Evolutionary conservation across 495 filamentous ascomycete species (phyloP).

Genomic region (Hypomontagnella submonticulosa): DNA sequence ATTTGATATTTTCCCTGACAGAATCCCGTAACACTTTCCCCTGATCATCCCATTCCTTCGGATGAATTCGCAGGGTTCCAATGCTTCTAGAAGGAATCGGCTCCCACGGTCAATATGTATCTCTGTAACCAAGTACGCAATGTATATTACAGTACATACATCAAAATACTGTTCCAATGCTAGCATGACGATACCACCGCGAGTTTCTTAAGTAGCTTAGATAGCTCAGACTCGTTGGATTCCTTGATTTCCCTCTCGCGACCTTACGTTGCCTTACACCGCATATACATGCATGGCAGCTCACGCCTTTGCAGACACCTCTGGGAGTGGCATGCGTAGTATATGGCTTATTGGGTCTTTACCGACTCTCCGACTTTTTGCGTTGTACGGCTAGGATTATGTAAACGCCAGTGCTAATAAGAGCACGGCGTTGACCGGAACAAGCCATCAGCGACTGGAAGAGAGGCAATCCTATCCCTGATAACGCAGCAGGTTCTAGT

Average conservation of each 20-base stretch:
- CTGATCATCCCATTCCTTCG: constrained; percentile 42
- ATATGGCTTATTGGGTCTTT: constrained; percentile 29
- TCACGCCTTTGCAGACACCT: constrained; percentile 37
- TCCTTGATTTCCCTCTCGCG: constrained; percentile 22
- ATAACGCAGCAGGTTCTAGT: constrained; percentile 39
- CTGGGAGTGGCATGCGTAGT: constrained; percentile 13
- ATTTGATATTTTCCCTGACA: constrained; percentile 18
- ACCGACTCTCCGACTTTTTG: constrained; percentile 32
- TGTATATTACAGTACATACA: background rate
- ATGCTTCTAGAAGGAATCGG: constrained; percentile 45
- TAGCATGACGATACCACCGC: no score
- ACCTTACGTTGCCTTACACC: constrained; percentile 36
- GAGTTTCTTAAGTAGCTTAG: no score
- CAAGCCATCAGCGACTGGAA: constrained; percentile 21
- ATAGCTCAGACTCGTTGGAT: background rate
- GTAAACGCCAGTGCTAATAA: constrained; percentile 41
- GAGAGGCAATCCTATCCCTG: constrained; percentile 38
- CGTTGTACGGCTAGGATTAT: constrained; percentile 23
- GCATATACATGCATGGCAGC: constrained; percentile 41
- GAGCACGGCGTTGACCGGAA: constrained; percentile 38
- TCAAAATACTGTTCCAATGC: background rate
- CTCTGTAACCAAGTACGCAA: constrained; percentile 16
- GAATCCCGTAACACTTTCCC: constrained; percentile 35
- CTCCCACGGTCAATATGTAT: constrained; percentile 11
- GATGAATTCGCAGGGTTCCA: constrained; percentile 31